phyloP scores from a whole-genome alignment of 805 yeast species.

The Cyberlindnera xishuangbannaensis region DNA sequence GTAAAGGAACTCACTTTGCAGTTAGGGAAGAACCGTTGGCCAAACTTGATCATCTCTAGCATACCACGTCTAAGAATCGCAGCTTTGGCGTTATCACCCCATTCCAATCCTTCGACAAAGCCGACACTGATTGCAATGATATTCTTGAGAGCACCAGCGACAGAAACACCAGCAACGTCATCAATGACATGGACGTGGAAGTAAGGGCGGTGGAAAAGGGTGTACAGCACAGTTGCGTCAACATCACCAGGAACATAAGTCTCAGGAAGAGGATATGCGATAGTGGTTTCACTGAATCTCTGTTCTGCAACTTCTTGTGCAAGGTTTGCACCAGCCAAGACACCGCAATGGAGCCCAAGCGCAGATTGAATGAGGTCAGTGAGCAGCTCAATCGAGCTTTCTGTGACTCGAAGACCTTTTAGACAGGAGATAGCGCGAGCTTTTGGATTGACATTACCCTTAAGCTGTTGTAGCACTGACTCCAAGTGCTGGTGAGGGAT shows the following conservation, averaged over 20 bases:
- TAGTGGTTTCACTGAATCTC: conserved; percentile 94
- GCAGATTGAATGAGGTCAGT: conserved; percentile 68
- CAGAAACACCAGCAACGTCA: conserved; percentile 91
- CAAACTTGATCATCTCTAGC: conserved; percentile 81
- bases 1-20: conserved; percentile 78
- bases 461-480: conserved; percentile 62
- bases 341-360: conserved; percentile 87
- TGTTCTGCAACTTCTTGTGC: conserved; percentile 93
- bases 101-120: conserved; percentile 91
- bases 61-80: conserved; percentile 94
- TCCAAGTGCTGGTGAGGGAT: conserved; percentile 93
- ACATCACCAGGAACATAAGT: conserved; percentile 70
- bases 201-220: conserved; percentile 90
- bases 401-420: conserved; percentile 84
- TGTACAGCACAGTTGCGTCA: conserved; percentile 64
- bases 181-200: conserved; percentile 89
- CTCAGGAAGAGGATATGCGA: conserved; percentile 75
- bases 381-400: conserved; percentile 74
- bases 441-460: conserved; percentile 60
- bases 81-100: conserved; percentile 98
- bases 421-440: conserved; percentile 89
- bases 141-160: conserved; percentile 94
- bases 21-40: conserved; percentile 67
- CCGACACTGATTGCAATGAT: conserved; percentile 94
- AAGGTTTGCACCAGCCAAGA: conserved; percentile 89